A percentile compares a stretch with the other conserved stretches of the same genome.
phyloP scores from a whole-genome alignment of 164 flowering plant species.

The Pachysandra terminalis region DNA sequence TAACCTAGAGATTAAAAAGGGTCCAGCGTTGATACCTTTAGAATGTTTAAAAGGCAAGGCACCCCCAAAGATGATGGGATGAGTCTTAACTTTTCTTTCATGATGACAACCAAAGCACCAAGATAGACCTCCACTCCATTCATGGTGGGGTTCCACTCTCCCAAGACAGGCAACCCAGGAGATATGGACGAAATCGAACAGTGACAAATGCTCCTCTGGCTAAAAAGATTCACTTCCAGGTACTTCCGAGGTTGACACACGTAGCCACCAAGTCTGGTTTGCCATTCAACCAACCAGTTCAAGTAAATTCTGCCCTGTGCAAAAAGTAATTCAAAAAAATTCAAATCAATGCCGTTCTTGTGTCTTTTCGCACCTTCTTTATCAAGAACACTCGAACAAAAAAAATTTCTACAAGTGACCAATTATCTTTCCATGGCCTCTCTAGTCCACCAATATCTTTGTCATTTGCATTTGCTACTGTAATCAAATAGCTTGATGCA shows the following conservation, averaged over 20 bases:
- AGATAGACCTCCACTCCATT: slow-evolving; percentile 56
- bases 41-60: slow-evolving; percentile 34
- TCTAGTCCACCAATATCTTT: slow-evolving; percentile 14
- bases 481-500: slow-evolving; percentile 11
- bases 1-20: slow-evolving; percentile 23
- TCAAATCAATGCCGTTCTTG: slow-evolving; percentile 13
- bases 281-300: slow-evolving; percentile 32
- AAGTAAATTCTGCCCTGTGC: slow-evolving; percentile 14
- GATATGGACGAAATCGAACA: slow-evolving; percentile 24
- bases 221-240: slow-evolving; percentile 26
- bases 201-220: slow-evolving; percentile 9
- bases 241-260: slow-evolving; percentile 39
- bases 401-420: slow-evolving; percentile 13
- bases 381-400: slow-evolving; percentile 16
- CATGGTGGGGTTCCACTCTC: slow-evolving; percentile 42
- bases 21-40: slow-evolving; percentile 17
- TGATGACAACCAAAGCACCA: slow-evolving; percentile 38
- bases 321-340: slow-evolving; percentile 4
- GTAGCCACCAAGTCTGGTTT: slow-evolving; percentile 26
- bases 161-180: slow-evolving; percentile 28
- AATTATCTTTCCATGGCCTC: slow-evolving; percentile 11
- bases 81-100: slow-evolving; percentile 40
- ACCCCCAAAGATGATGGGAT: slow-evolving; percentile 24
- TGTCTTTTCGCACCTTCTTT: slow-evolving; percentile 15
- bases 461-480: slow-evolving; percentile 17